Conservation (phyloP, 2,329 filamentous ascomycete genomes). For the Sporothrix schenckii region DNA sequence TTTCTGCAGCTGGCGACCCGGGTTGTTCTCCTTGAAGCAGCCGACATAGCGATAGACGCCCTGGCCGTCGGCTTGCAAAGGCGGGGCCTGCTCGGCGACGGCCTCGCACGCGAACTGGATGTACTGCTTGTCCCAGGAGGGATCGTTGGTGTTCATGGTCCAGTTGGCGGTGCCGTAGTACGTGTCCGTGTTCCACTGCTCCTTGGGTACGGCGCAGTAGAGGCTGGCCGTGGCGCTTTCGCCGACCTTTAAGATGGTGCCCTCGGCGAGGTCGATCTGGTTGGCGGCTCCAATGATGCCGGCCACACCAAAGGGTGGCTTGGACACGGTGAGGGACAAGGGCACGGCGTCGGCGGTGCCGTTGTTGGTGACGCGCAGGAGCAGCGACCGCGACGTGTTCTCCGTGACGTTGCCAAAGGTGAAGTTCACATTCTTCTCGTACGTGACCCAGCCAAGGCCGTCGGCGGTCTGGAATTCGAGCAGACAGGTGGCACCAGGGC, state of each 20-base stretch:
- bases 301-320: slow-evolving; percentile 60
- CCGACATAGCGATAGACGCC: slow-evolving; percentile 58
- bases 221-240: slow-evolving; percentile 56
- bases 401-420: slow-evolving; percentile 60
- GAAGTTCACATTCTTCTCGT: slow-evolving; percentile 50
- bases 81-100: slow-evolving; percentile 56
- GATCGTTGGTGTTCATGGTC: slow-evolving; percentile 62
- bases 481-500: slow-evolving; percentile 52
- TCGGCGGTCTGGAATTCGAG: slow-evolving; percentile 60
- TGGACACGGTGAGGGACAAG: slow-evolving; percentile 61
- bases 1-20: slow-evolving; percentile 53
- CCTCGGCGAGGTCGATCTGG: slow-evolving; percentile 61
- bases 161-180: slow-evolving; percentile 54
- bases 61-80: slow-evolving; percentile 49
- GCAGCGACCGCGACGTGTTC: slow-evolving; percentile 52
- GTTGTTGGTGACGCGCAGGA: slow-evolving; percentile 58
- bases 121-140: slow-evolving; percentile 54
- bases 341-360: slow-evolving; percentile 53
- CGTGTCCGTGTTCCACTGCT: slow-evolving; percentile 59
- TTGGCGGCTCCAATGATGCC: slow-evolving; percentile 59
- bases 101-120: slow-evolving; percentile 58
- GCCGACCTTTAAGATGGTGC: slow-evolving; percentile 54
- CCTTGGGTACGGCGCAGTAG: slow-evolving; percentile 59
- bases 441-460: slow-evolving; percentile 55
- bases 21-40: slow-evolving; percentile 61